Conservation (phyloP, 768 basidiomycete species). For the Pleurotus salmoneostramineus region DNA sequence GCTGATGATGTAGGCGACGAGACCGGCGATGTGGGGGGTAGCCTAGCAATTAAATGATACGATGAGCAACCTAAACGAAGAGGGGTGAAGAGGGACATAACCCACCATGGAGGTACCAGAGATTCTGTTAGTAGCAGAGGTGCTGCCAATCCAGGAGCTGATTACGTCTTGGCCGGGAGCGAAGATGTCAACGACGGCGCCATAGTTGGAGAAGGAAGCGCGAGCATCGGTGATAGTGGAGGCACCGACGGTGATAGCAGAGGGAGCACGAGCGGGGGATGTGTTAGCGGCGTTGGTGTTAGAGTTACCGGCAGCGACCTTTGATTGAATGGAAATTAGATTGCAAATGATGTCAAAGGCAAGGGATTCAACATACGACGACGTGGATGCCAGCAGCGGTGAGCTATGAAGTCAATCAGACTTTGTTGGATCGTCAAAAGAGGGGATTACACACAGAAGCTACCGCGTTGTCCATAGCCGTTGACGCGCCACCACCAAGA, state of each 20-base stretch:
- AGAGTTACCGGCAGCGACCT: slow-evolving; percentile 30
- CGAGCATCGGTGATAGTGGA: slow-evolving; percentile 29
- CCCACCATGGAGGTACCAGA: slow-evolving; percentile 24
- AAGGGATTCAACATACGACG: slow-evolving; percentile 9
- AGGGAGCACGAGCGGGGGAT: slow-evolving; percentile 30
- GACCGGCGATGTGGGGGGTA: slow-evolving; percentile 36
- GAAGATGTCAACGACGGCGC: slow-evolving; percentile 33
- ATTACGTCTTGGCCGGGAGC: slow-evolving; percentile 33
- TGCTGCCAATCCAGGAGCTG: slow-evolving; percentile 24
- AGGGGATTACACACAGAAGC: slow-evolving; percentile 12
- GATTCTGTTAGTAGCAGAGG: slow-evolving; percentile 17
- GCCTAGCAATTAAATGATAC: slow-evolving; percentile 16
- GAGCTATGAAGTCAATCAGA: slow-evolving; percentile 14
- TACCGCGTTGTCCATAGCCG: slow-evolving; percentile 28
- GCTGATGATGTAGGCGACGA: slow-evolving; percentile 32
- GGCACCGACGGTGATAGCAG: slow-evolving; percentile 36
- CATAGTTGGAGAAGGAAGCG: slow-evolving; percentile 36
- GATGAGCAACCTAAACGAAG: too few species aligned
- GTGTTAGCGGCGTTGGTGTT: slow-evolving; percentile 23
- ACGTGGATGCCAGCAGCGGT: slow-evolving; percentile 26
- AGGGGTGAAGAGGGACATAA: neutral
- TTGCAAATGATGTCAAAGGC: neutral
- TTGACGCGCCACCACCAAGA: slow-evolving; percentile 24
- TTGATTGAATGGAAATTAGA: neutral
- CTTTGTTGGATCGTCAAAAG: neutral